phyloP scores from a whole-genome alignment of 2,329 filamentous ascomycete species.

The Pyricularia grisea region DNA sequence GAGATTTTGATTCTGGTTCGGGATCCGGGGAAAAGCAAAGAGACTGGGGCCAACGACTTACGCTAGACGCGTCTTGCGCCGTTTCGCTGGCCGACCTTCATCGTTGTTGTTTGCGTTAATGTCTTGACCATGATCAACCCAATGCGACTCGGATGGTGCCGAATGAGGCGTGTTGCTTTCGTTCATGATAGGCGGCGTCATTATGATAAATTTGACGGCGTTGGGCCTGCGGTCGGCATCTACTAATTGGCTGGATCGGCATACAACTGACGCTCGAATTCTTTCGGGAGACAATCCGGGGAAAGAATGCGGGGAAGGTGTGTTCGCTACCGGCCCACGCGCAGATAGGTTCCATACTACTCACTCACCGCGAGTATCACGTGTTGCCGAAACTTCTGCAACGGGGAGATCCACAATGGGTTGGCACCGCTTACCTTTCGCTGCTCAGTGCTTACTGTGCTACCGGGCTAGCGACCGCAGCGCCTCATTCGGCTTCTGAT shows the following conservation, averaged over 20 bases:
- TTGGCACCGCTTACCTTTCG: too few species aligned
- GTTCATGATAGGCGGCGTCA: neutral
- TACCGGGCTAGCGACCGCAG: too few species aligned
- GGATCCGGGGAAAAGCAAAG: neutral
- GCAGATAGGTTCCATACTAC: neutral
- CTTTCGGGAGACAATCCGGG: neutral
- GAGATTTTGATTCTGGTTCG: neutral
- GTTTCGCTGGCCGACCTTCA: constrained; percentile 2
- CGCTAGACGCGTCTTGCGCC: constrained; percentile 6
- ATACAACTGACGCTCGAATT: neutral
- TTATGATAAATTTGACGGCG: neutral
- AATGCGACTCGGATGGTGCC: neutral
- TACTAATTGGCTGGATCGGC: neutral
- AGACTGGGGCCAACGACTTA: neutral
- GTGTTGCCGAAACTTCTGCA: neutral
- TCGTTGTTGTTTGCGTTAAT: neutral
- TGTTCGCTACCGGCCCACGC: neutral
- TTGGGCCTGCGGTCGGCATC: neutral
- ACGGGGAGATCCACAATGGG: neutral
- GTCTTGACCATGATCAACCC: neutral
- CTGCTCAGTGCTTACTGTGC: too few species aligned
- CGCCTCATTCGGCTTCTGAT: too few species aligned
- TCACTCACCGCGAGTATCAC: neutral
- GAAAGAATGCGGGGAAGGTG: neutral
- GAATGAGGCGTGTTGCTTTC: neutral